These are phyloP conservation scores for Microdochium nivale DNA, from an alignment of 2,329 filamentous ascomycete species.

Conservation along the genomic window DNA sequence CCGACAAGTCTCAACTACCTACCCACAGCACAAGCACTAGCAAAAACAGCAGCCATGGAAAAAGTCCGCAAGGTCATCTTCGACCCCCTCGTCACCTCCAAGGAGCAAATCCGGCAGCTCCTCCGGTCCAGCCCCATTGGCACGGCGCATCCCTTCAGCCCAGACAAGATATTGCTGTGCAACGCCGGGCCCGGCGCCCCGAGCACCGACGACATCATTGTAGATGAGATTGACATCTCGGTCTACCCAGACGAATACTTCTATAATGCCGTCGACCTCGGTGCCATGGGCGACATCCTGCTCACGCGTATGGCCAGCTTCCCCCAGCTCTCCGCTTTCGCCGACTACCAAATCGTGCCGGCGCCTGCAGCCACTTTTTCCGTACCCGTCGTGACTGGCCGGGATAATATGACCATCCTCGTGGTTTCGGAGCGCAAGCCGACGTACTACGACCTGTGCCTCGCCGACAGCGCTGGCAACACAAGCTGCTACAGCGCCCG, in stretches of 20 bases:
- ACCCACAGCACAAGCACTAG: neutral
- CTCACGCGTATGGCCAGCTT: slow-evolving; percentile 12
- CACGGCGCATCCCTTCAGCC: neutral
- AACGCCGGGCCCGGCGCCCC: neutral
- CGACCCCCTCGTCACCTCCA: slow-evolving; percentile 13
- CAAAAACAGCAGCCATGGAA: slow-evolving; percentile 7
- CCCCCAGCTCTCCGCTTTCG: slow-evolving; percentile 8
- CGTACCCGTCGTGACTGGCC: slow-evolving; percentile 6
- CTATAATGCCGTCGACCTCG: slow-evolving; percentile 16
- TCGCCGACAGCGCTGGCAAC: slow-evolving; percentile 10
- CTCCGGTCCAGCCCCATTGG: slow-evolving; percentile 1
- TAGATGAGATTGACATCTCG: slow-evolving; percentile 14
- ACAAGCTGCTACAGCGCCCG: slow-evolving; percentile 9
- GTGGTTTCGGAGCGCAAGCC: slow-evolving; percentile 12
- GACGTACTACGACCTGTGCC: slow-evolving; percentile 17
- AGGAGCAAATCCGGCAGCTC: slow-evolving; percentile 9
- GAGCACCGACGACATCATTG: slow-evolving; percentile 3
- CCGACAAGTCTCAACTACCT: no score
- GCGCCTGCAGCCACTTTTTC: slow-evolving; percentile 10
- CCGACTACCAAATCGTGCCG: slow-evolving; percentile 12
- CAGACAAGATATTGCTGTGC: neutral
- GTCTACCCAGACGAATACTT: slow-evolving; percentile 14
- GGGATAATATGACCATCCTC: slow-evolving; percentile 12
- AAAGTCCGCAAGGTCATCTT: slow-evolving; percentile 13
- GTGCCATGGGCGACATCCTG: slow-evolving; percentile 13